A percentile compares a stretch with the other conserved stretches of the same genome.
These are phyloP conservation scores for Prunus padus DNA, from an alignment of 306 rosid genomes.

Conservation along the genomic window DNA sequence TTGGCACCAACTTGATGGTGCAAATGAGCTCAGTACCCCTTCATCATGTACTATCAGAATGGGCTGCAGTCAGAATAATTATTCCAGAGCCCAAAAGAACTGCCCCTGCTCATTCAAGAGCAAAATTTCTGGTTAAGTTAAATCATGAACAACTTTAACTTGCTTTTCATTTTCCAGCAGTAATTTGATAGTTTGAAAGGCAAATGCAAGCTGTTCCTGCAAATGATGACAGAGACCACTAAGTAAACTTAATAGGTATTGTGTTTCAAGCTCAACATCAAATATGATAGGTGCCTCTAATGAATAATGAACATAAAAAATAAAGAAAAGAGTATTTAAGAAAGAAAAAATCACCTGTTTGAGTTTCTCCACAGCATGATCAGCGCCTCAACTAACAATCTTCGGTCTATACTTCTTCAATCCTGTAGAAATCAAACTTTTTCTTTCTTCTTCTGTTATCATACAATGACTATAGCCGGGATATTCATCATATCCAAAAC, in stretches of 20 bases:
- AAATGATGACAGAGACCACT: not conserved
- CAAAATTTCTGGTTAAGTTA: not conserved
- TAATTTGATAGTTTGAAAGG: not conserved
- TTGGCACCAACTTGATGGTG: too few species aligned
- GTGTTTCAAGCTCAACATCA: not conserved
- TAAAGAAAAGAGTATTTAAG: not conserved
- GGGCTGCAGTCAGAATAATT: too few species aligned
- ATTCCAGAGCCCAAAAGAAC: not conserved
- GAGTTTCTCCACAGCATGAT: not conserved
- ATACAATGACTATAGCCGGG: too few species aligned
- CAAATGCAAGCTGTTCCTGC: not conserved
- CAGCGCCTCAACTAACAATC: not conserved
- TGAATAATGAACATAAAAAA: not conserved
- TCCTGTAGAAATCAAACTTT: too few species aligned
- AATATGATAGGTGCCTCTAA: not conserved
- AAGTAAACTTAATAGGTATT: not conserved
- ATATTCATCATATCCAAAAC: too few species aligned
- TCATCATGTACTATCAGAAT: too few species aligned
- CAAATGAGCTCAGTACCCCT: too few species aligned
- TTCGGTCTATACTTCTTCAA: not conserved
- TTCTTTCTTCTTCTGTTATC: too few species aligned
- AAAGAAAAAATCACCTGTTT: not conserved
- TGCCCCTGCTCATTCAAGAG: not conserved
- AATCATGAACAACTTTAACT: not conserved
- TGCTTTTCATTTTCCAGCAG: too few species aligned